Percentiles rank a stretch among this genome's conserved stretches.
Conservation (phyloP, 202 grass and related monocot genomes). For the Digitaria exilis region DNA sequence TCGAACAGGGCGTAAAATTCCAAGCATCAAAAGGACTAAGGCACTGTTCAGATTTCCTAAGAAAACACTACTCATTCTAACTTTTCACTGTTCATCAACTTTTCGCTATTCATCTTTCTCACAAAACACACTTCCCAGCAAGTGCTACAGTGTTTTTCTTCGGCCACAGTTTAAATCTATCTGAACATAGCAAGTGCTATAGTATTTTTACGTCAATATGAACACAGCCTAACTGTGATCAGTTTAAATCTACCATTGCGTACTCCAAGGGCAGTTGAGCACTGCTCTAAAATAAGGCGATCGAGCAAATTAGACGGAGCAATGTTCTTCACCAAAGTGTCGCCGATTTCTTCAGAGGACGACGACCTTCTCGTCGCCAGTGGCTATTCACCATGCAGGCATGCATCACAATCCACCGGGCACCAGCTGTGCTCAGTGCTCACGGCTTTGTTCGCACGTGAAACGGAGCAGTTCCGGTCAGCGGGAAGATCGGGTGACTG, state of each 20-base stretch:
- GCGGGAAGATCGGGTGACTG: slow-evolving; percentile 20
- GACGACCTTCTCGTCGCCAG: not conserved
- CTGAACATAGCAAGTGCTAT: no score
- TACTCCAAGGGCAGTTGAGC: not conserved
- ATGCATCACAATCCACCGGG: not conserved
- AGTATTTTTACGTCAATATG: no score
- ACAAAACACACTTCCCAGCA: no score
- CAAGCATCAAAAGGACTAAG: not conserved
- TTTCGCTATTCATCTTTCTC: no score
- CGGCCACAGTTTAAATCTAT: no score
- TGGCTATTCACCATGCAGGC: not conserved
- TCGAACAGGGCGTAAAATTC: no score
- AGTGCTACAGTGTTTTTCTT: no score
- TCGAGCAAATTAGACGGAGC: not conserved
- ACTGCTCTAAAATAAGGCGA: not conserved
- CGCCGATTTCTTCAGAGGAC: not conserved
- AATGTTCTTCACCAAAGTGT: not conserved
- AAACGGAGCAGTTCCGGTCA: not conserved
- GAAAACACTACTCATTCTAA: no score
- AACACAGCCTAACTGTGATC: slow-evolving; percentile 30
- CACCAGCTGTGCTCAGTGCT: not conserved
- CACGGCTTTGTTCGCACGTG: not conserved
- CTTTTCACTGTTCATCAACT: no score
- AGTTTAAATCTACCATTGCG: slow-evolving; percentile 13
- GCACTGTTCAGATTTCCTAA: no score